Conservation (phyloP, 495 filamentous ascomycete species). For the Cladorrhinum samala region DNA sequence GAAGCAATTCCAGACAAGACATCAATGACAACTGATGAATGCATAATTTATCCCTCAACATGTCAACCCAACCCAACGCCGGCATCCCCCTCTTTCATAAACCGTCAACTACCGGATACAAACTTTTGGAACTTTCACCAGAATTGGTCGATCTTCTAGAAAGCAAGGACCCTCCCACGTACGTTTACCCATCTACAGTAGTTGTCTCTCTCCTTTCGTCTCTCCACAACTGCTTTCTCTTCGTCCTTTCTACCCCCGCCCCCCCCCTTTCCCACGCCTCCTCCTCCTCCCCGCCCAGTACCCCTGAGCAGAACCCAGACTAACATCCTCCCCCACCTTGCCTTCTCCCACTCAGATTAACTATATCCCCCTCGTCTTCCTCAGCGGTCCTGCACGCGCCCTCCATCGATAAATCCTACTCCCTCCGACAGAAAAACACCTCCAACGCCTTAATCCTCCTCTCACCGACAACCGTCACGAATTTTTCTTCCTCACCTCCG, state of each 20-base stretch:
- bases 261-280: too few species aligned
- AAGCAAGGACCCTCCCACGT: constrained; percentile 55
- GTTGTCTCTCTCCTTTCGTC: background rate
- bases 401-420: constrained; percentile 54
- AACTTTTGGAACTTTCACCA: constrained; percentile 74
- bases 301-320: too few species aligned
- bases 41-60: too few species aligned
- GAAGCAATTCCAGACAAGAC: background rate
- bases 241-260: background rate
- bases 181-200: constrained; percentile 25
- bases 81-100: constrained; percentile 60
- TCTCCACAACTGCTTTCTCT: background rate
- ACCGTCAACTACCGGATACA: constrained; percentile 55
- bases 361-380: constrained; percentile 56
- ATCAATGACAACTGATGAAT: too few species aligned
- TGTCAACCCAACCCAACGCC: constrained; percentile 55
- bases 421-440: constrained; percentile 81
- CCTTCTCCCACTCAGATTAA: constrained; percentile 44
- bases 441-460: constrained; percentile 80
- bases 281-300: background rate
- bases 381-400: constrained; percentile 70
- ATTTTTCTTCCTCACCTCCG: too few species aligned
- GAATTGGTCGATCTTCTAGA: constrained; percentile 63
- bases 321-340: background rate
- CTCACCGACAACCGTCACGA: constrained; percentile 11